Evolutionary conservation across 495 filamentous ascomycete genomes (phyloP).

Genomic region (Wilcoxina mikolae): DNA sequence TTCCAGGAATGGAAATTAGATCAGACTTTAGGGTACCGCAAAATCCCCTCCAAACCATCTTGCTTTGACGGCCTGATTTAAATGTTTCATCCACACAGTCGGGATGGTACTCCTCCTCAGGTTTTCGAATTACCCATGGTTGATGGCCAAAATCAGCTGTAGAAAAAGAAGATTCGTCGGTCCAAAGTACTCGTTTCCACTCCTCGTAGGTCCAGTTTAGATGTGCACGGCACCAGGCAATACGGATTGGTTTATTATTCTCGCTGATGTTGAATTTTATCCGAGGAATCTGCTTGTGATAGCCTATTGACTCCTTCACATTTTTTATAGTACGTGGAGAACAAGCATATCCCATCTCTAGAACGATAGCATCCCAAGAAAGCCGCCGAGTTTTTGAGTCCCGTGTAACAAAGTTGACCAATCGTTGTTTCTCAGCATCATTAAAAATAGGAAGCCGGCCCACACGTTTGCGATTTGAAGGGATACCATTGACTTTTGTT

Average conservation of each 20-base stretch:
- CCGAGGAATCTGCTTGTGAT: slow-evolving; percentile 2
- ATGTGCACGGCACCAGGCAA: slow-evolving; percentile 8
- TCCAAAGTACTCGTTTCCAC: slow-evolving; percentile 7
- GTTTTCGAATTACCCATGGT: slow-evolving; percentile 1
- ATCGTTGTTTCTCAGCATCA: not conserved
- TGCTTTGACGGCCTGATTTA: not conserved
- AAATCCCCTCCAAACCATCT: slow-evolving; percentile 12
- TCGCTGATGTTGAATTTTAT: not conserved
- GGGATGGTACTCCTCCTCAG: slow-evolving; percentile 7
- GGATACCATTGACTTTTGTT: slow-evolving; percentile 1
- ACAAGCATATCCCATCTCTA: slow-evolving; percentile 7
- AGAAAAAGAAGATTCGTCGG: slow-evolving; percentile 10
- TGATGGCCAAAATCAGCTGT: slow-evolving; percentile 10
- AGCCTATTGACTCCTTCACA: slow-evolving; percentile 9
- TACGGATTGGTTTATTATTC: not conserved
- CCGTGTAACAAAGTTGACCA: slow-evolving; percentile 2
- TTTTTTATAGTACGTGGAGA: not conserved
- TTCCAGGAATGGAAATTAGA: slow-evolving; percentile 5
- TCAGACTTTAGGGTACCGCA: slow-evolving; percentile 10
- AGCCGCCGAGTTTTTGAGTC: slow-evolving; percentile 1
- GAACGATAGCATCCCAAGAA: slow-evolving; percentile 10
- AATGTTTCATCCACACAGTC: slow-evolving; percentile 14
- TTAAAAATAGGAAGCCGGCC: slow-evolving; percentile 2
- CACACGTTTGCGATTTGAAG: not conserved
- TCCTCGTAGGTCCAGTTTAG: slow-evolving; percentile 15